A percentile compares a stretch with the other conserved stretches of the same genome.
Conservation (phyloP, 495 filamentous ascomycete species). For the Tuber melanosporum region DNA sequence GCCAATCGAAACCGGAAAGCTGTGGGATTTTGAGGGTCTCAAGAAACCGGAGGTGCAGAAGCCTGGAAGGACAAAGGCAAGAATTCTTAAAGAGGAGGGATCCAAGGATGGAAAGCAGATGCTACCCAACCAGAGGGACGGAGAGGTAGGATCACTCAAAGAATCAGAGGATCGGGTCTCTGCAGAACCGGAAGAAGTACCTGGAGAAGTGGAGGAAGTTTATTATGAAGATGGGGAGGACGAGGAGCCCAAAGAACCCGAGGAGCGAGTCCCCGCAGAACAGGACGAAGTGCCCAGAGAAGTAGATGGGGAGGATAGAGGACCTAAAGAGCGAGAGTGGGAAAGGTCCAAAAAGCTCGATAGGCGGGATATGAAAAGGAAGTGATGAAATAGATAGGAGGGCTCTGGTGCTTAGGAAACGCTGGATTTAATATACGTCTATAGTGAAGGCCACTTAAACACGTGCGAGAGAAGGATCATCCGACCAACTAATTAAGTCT, state of each 20-base stretch:
- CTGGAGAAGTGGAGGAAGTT: neutral
- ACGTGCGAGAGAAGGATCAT: neutral
- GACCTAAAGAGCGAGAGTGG: neutral
- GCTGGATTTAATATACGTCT: neutral
- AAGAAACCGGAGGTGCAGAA: neutral
- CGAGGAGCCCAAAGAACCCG: too few relatives aligned
- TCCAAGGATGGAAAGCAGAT: neutral
- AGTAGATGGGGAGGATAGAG: neutral
- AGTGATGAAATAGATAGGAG: neutral
- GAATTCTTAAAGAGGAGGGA: neutral
- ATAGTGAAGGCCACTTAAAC: neutral
- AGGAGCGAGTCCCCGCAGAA: neutral
- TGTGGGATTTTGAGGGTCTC: slow-evolving; percentile 30
- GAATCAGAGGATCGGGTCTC: neutral
- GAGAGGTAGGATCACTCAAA: neutral
- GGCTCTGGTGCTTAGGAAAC: neutral
- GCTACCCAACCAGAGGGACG: neutral
- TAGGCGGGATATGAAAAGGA: neutral
- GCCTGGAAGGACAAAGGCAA: neutral
- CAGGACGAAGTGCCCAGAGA: neutral
- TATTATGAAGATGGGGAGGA: neutral
- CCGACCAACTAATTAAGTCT: neutral
- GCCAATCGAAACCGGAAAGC: slow-evolving; percentile 13
- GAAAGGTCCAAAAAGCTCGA: neutral
- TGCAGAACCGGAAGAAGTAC: neutral